Conservation (phyloP, 176 grass and related monocot genomes). For the Phragmites australis region DNA sequence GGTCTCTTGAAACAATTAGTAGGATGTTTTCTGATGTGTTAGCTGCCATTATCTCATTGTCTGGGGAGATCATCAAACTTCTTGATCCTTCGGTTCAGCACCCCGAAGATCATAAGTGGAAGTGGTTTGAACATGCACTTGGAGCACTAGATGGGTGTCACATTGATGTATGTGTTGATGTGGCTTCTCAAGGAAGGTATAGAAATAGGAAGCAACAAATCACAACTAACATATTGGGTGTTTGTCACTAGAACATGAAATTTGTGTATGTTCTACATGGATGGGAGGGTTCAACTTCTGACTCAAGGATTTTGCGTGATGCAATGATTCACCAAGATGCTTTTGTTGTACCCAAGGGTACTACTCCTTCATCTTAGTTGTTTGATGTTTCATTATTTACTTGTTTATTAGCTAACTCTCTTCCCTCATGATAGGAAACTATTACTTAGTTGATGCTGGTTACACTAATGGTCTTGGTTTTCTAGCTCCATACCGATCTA, state of each 20-base stretch:
- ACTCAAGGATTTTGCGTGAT: not conserved
- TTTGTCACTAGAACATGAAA: not conserved
- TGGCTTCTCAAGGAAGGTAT: not conserved
- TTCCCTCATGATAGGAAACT: not conserved
- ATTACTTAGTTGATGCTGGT: not conserved
- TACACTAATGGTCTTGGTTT: not conserved
- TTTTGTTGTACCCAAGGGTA: not conserved
- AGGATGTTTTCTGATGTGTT: not conserved
- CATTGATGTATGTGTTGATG: not conserved
- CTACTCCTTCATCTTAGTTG: not conserved
- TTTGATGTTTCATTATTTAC: not conserved
- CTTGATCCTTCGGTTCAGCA: not conserved
- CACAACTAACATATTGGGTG: not conserved
- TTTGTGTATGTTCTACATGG: not conserved
- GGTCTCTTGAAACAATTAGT: not conserved
- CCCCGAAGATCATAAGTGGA: not conserved
- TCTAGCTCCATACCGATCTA: not conserved
- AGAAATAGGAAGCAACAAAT: too few relatives aligned
- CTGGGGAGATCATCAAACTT: not conserved
- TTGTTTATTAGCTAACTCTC: not conserved
- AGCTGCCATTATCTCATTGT: not conserved
- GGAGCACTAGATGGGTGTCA: not conserved
- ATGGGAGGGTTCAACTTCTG: not conserved
- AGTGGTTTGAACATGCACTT: not conserved
- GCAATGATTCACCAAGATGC: not conserved